Evolutionary conservation across 192 early-diverging fungal species (phyloP), one percentile per base, ranked within the genome.

Genomic region (Coemansia sp.): DNA sequence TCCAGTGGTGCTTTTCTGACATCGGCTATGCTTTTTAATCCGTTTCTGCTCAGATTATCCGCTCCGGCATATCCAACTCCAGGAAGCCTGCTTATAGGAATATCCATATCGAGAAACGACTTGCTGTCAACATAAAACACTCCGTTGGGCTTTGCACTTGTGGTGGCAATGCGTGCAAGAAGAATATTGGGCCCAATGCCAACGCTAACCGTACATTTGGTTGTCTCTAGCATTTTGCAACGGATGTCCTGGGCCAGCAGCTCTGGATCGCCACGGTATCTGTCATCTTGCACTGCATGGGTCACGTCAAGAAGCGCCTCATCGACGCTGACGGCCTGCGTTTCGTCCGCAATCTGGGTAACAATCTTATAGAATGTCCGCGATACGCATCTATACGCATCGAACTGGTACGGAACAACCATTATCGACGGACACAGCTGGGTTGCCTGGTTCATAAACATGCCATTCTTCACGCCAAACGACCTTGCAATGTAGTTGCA

Each of bases 401-500:
- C 92, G 86, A 93, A 93, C 39, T 91, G 86, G 71, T 94, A 94
- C 1, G 90, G 90, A 8, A 92, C 81, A 1, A 88, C 77, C 6
- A 83, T 32, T 11, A 94, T 57, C 37, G 86, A 64, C 6, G 87
- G 90, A 56, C 93, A 93, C 9, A 89, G 68, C 39, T 84, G 62
- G n/a, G 86, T 79, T 0, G 94, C 96, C n/a, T 75, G 74, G 1
- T 87, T 86, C 19, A 95, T 70, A 19, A 85, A 79, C 87, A 93
- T 93, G 39, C 93, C 94, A 70, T 95, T 98, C 44, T 70, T 73
- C 19, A 95, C 77, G 0, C 93, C 92, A 74, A 76, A 89, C 11
- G 74, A 71, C 0, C 96, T 88, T 6, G 95, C 94, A 48, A 87
- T 66, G 64, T 98, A 98, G 71, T 95, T 98, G 69, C 92, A 95